phyloP scores from a whole-genome alignment of 2,329 filamentous ascomycete genomes.

The Zymoseptoria ardabiliae region DNA sequence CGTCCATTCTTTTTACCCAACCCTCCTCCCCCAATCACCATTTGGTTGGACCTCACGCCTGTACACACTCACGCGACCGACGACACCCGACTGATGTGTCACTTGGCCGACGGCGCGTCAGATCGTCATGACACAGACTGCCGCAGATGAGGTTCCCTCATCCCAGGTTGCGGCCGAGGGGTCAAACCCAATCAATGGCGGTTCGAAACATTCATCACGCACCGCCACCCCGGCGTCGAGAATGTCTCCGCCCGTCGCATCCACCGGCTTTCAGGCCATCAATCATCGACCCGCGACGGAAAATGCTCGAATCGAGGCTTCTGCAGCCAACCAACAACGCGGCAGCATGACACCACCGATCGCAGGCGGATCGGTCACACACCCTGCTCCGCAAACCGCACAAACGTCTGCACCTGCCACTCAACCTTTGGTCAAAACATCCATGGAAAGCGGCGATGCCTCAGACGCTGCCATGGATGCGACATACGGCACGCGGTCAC shows the following conservation, averaged over 20 bases:
- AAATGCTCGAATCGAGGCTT: constrained; percentile 14
- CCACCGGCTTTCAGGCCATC: constrained; percentile 20
- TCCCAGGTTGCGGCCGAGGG: constrained; percentile 5
- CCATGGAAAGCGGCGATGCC: constrained; percentile 13
- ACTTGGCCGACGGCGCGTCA: constrained; percentile 8
- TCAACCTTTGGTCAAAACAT: constrained; percentile 12
- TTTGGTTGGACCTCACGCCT: neutral
- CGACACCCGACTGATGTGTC: constrained; percentile 15
- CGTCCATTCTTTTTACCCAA: neutral
- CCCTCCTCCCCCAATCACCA: neutral
- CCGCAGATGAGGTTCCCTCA: constrained; percentile 13
- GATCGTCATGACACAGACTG: constrained; percentile 16
- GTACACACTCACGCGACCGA: neutral
- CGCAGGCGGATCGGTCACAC: constrained; percentile 16
- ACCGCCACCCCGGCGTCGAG: constrained; percentile 11
- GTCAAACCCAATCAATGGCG: constrained; percentile 7
- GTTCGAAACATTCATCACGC: constrained; percentile 9
- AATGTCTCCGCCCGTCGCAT: constrained; percentile 7
- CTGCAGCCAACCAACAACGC: constrained; percentile 11
- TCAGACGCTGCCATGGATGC: constrained; percentile 31
- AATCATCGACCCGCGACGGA: constrained; percentile 16
- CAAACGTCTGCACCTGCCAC: constrained; percentile 16
- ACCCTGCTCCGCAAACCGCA: constrained; percentile 20
- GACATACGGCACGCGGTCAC: constrained; percentile 84
- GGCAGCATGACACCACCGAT: constrained; percentile 16